A percentile compares a stretch with the other conserved stretches of the same genome.
These are phyloP conservation scores for Penicillium mononematosum DNA, from an alignment of 495 filamentous ascomycete species.

Conservation along the genomic window DNA sequence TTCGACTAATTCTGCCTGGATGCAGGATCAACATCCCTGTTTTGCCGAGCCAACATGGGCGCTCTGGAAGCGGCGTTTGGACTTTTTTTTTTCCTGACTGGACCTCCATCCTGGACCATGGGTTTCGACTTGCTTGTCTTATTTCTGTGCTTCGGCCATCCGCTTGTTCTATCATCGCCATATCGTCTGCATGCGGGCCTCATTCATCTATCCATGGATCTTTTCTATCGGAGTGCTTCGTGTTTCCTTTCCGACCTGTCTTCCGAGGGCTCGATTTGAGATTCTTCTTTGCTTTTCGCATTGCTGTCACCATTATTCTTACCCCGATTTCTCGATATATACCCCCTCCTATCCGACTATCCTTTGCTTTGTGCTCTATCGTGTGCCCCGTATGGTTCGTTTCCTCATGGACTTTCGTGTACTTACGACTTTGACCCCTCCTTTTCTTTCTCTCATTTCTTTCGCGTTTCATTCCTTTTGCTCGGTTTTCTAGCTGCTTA, in stretches of 20 bases:
- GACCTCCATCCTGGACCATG: constrained; percentile 8
- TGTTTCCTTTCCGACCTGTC: neutral
- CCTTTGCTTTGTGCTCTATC: constrained; percentile 6
- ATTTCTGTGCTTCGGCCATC: neutral
- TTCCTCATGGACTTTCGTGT: constrained; percentile 21
- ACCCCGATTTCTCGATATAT: constrained; percentile 22
- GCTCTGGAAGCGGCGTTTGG: constrained; percentile 27
- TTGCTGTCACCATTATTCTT: constrained; percentile 15
- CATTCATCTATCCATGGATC: neutral
- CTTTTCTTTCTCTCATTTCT: neutral
- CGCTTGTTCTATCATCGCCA: neutral
- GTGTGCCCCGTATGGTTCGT: constrained; percentile 22
- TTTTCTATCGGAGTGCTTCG: neutral
- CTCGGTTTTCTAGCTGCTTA: constrained; percentile 4
- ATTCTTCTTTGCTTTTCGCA: neutral
- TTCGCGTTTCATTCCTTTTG: constrained; percentile 12
- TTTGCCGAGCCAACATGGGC: constrained; percentile 14
- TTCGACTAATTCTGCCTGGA: constrained; percentile 19
- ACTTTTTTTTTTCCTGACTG: constrained; percentile 18
- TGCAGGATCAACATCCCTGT: constrained; percentile 17
- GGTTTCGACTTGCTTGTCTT: constrained; percentile 5
- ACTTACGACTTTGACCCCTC: constrained; percentile 22
- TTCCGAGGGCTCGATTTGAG: neutral
- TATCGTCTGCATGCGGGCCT: neutral
- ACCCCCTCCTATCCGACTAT: constrained; percentile 24